Percentiles rank a stretch among this genome's conserved stretches.
Conservation (phyloP, 495 filamentous ascomycete genomes). For the Pseudevernia furfuracea region DNA sequence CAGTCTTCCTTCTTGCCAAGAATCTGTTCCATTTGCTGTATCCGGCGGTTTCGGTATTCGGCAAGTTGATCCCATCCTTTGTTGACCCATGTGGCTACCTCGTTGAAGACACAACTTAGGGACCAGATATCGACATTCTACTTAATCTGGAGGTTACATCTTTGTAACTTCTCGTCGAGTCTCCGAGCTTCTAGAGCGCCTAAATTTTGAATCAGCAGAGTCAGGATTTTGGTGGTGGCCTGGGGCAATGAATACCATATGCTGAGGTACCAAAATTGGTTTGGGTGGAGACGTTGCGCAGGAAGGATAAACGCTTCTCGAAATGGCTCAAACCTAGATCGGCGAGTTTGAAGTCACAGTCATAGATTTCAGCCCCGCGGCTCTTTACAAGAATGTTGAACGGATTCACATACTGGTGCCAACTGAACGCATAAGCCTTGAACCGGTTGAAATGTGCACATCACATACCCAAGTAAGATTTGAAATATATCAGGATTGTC, state of each 20-base stretch:
- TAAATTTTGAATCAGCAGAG: slow-evolving; percentile 10
- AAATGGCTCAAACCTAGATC: slow-evolving; percentile 35
- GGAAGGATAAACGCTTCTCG: slow-evolving; percentile 13
- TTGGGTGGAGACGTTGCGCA: slow-evolving; percentile 24
- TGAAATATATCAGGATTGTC: neutral
- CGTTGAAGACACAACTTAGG: slow-evolving; percentile 40
- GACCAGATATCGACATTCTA: slow-evolving; percentile 40
- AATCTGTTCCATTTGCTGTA: slow-evolving; percentile 24
- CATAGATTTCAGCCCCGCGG: slow-evolving; percentile 24
- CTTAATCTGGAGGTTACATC: slow-evolving; percentile 16
- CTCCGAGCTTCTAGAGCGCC: slow-evolving; percentile 34
- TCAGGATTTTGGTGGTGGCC: neutral
- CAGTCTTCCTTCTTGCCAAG: slow-evolving; percentile 28
- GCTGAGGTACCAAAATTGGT: slow-evolving; percentile 30
- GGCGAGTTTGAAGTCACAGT: slow-evolving; percentile 37
- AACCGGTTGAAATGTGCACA: neutral
- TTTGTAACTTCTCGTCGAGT: slow-evolving; percentile 24
- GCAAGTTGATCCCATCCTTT: slow-evolving; percentile 29
- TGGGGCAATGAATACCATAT: slow-evolving; percentile 27
- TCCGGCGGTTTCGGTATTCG: slow-evolving; percentile 32
- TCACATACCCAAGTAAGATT: slow-evolving; percentile 18
- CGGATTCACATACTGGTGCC: slow-evolving; percentile 39
- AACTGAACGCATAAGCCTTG: slow-evolving; percentile 21
- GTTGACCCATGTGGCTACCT: slow-evolving; percentile 37
- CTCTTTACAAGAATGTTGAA: slow-evolving; percentile 35